Evolutionary conservation across 1,284 basidiomycete genomes (phyloP).

Genomic region (Cryptococcus jaspeensis): DNA sequence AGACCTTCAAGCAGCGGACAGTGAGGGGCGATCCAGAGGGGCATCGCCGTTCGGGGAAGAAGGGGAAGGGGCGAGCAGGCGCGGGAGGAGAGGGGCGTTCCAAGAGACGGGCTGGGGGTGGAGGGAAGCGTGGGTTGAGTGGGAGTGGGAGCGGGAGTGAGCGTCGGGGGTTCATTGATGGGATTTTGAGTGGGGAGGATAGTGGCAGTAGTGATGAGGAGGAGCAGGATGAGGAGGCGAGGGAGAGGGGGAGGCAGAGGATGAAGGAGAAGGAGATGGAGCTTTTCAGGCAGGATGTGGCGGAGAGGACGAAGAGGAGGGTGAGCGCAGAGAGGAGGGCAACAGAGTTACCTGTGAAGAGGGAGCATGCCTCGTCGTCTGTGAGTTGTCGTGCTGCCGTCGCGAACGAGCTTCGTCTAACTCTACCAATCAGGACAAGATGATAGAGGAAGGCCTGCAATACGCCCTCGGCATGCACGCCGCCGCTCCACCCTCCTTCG

Average conservation of each 20-base stretch:
- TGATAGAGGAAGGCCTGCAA: constrained; percentile 15
- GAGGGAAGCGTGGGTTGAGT: not conserved
- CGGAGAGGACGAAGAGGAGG: not conserved
- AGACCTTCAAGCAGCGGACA: constrained; percentile 38
- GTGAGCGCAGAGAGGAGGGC: not conserved
- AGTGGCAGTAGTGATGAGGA: constrained; percentile 16
- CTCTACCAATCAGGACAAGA: constrained; percentile 9
- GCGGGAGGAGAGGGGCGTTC: constrained; percentile 4
- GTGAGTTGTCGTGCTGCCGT: constrained; percentile 1
- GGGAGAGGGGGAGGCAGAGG: constrained; percentile 1
- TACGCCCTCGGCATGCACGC: constrained; percentile 31
- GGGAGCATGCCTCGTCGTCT: not conserved
- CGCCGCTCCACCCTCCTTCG: not conserved
- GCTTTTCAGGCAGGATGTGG: not conserved
- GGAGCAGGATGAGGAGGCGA: constrained; percentile 2
- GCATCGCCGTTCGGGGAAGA: constrained; percentile 4
- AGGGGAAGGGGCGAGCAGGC: constrained; percentile 8
- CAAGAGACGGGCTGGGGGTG: constrained; percentile 1
- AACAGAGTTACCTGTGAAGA: not conserved
- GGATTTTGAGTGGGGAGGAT: constrained; percentile 17
- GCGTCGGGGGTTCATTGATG: constrained; percentile 35
- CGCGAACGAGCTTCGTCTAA: not conserved
- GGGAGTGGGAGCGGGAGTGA: constrained; percentile 5
- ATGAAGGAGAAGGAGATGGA: constrained; percentile 2
- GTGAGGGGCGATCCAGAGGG: not conserved